phyloP scores from a whole-genome alignment of 169 alveolate species.

The Cryptosporidium meleagridis region DNA sequence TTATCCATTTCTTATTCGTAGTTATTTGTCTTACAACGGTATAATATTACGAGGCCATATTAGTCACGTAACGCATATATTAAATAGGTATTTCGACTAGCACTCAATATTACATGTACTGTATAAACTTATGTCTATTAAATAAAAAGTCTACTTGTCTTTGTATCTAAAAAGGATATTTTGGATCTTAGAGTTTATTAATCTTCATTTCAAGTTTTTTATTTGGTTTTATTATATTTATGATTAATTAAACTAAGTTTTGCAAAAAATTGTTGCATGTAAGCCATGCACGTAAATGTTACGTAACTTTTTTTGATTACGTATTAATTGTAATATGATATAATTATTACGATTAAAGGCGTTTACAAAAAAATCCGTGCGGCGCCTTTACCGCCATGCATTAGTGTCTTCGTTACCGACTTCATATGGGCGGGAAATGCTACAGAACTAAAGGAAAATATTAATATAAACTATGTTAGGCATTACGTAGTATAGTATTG shows the following conservation, averaged over 20 bases:
- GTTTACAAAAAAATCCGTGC: neutral
- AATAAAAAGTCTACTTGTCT: neutral
- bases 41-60: neutral
- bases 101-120: conserved; percentile 6
- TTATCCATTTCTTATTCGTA: conserved; percentile 32
- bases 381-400: conserved; percentile 8
- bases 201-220: neutral
- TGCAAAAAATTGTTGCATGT: neutral
- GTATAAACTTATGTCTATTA: neutral
- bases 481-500: neutral
- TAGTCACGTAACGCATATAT: neutral
- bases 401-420: neutral
- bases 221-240: neutral
- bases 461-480: neutral
- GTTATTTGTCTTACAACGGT: neutral
- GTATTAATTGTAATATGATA: neutral
- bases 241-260: neutral
- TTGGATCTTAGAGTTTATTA: neutral
- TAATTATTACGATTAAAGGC: neutral
- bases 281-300: neutral
- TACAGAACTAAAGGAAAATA: neutral
- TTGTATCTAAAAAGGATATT: conserved; percentile 53
- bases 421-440: neutral
- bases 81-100: neutral
- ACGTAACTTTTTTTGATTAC: neutral